Conservation (phyloP, 176 grass and related monocot species). For the Aegilops sharonensis region DNA sequence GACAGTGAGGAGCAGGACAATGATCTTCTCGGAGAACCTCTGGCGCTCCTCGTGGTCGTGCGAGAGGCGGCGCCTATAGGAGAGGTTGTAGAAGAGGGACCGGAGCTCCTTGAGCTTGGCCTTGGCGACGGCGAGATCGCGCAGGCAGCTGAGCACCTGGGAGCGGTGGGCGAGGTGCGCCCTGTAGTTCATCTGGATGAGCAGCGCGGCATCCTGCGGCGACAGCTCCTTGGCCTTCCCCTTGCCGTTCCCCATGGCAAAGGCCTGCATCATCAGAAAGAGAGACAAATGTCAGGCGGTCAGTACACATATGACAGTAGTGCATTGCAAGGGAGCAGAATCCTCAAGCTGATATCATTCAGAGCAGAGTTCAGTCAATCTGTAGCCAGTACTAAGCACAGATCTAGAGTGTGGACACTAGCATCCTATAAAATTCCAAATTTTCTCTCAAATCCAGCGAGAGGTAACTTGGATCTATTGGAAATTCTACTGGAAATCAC, state of each 20-base stretch:
- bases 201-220: constrained; percentile 68
- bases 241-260: constrained; percentile 53
- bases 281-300: not conserved
- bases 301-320: not conserved
- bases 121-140: constrained; percentile 81
- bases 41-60: constrained; percentile 64
- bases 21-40: constrained; percentile 87
- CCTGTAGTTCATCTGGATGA: constrained; percentile 77
- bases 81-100: constrained; percentile 71
- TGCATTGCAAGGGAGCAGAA: not conserved
- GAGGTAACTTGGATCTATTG: not conserved
- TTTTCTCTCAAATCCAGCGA: not conserved
- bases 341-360: not conserved
- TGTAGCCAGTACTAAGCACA: not conserved
- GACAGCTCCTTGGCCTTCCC: constrained; percentile 79
- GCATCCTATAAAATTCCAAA: not conserved
- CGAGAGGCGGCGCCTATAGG: constrained; percentile 44
- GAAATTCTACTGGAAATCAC: not conserved
- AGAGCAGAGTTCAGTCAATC: not conserved
- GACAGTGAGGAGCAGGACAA: constrained; percentile 82
- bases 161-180: constrained; percentile 82
- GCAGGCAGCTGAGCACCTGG: constrained; percentile 77
- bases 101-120: constrained; percentile 88
- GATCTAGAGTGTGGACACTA: not conserved
- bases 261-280: constrained; percentile 39